Conservation (phyloP, 176 grass and related monocot genomes). For the Eragrostis curvula region DNA sequence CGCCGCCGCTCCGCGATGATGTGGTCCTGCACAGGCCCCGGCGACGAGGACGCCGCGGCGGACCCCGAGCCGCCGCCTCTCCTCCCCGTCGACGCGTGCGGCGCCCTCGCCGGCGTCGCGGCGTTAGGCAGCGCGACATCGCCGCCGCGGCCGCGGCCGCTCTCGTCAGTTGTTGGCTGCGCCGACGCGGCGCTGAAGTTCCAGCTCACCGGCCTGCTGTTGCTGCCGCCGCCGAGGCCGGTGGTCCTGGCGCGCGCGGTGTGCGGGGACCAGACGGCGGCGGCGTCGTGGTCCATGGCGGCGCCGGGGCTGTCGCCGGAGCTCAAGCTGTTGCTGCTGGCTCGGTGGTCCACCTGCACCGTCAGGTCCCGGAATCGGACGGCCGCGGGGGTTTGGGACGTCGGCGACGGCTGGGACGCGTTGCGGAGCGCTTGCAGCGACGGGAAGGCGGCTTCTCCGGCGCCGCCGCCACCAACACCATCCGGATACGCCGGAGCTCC, state of each 20-base stretch:
- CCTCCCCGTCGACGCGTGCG: conserved; percentile 8
- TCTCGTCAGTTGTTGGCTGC: conserved; percentile 10
- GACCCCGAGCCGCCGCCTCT: neutral
- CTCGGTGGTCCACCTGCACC: conserved; percentile 45
- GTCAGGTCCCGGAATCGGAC: conserved; percentile 8
- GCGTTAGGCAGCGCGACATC: neutral
- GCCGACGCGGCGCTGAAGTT: conserved; percentile 54
- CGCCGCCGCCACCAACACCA: neutral
- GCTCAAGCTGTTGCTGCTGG: conserved; percentile 56
- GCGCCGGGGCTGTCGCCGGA: conserved; percentile 46
- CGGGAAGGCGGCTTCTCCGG: neutral
- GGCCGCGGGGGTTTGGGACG: neutral
- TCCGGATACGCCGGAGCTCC: neutral
- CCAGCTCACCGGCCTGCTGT: conserved; percentile 49
- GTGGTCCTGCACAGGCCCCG: conserved; percentile 66
- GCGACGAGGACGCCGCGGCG: neutral
- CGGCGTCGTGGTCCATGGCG: conserved; percentile 33
- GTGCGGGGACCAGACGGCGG: conserved; percentile 44
- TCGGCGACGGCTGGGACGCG: neutral
- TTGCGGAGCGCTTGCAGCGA: conserved; percentile 45
- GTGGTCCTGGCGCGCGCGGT: conserved; percentile 26
- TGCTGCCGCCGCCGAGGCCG: neutral
- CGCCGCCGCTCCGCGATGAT: conserved; percentile 75
- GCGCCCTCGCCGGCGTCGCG: neutral
- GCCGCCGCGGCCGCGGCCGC: neutral